Evolutionary conservation across 768 basidiomycete species (phyloP).

Genomic region (Psilocybe azurescens): DNA sequence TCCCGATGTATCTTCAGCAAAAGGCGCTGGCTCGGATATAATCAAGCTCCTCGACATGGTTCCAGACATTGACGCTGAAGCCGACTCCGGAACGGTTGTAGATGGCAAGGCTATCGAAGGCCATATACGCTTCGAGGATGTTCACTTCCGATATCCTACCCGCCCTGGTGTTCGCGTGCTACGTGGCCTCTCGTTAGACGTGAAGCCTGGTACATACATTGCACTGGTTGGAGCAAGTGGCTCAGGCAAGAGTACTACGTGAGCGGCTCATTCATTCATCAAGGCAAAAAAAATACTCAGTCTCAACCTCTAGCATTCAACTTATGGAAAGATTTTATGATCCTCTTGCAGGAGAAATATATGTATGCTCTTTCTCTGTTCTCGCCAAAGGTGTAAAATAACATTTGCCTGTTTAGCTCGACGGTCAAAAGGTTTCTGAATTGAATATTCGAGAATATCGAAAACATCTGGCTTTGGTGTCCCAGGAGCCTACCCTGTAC

Average conservation of each 20-base stretch:
- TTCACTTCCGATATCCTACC: conserved; percentile 90
- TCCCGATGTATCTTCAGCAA: conserved; percentile 87
- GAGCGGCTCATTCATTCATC: conserved; percentile 25
- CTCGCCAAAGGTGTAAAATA: neutral
- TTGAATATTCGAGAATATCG: conserved; percentile 87
- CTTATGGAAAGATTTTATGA: conserved; percentile 85
- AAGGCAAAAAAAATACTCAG: neutral
- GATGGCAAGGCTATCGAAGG: conserved; percentile 50
- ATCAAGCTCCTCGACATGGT: conserved; percentile 74
- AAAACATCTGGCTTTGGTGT: conserved; percentile 85
- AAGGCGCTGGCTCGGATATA: conserved; percentile 73
- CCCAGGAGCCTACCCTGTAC: conserved; percentile 89
- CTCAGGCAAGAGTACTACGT: conserved; percentile 80
- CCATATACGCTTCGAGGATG: conserved; percentile 74
- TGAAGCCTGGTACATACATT: conserved; percentile 80
- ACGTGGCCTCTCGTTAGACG: conserved; percentile 67
- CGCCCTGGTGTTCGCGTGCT: conserved; percentile 83
- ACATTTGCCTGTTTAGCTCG: conserved; percentile 49
- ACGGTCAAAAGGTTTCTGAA: conserved; percentile 72
- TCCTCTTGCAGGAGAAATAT: conserved; percentile 68
- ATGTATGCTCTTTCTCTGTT: conserved; percentile 37
- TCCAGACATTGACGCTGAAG: conserved; percentile 82
- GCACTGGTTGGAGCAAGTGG: conserved; percentile 83
- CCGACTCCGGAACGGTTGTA: conserved; percentile 54
- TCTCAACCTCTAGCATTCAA: conserved; percentile 49